Evolutionary conservation across 164 flowering plant genomes (phyloP), one percentile per base, ranked within the genome.

Genomic region (Houttuynia cordata): DNA sequence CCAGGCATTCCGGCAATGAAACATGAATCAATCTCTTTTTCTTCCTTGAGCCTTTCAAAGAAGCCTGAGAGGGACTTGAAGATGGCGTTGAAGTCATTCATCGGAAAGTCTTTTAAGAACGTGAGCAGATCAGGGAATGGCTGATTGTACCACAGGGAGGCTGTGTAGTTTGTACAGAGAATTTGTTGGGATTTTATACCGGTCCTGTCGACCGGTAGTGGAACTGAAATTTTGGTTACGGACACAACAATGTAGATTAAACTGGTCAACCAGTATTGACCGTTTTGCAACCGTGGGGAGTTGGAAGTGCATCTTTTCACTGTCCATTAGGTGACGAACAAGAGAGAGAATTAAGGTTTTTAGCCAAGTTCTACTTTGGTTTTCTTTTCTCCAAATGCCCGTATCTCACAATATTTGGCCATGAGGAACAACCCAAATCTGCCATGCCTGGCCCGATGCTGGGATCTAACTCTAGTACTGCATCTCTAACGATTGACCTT

Each of bases 321-420:
- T n/a, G n/a, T n/a, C n/a, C n/a, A n/a, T n/a, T n/a, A n/a, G n/a
- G n/a, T n/a, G n/a, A n/a, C n/a, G n/a, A n/a, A n/a, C n/a, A n/a
- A n/a, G n/a, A n/a, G n/a, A n/a, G n/a, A n/a, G n/a, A n/a, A n/a
- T n/a, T n/a, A n/a, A n/a, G n/a, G n/a, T n/a, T n/a, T n/a, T n/a
- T n/a, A n/a, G n/a, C n/a, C n/a, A n/a, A n/a, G n/a, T n/a, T n/a
- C n/a, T n/a, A n/a, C n/a, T n/a, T n/a, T n/a, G n/a, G n/a, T n/a
- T n/a, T n/a, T n/a, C n/a, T n/a, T n/a, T n/a, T n/a, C n/a, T n/a
- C n/a, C n/a, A n/a, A n/a, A n/a, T n/a, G n/a, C n/a, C n/a, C n/a
- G n/a, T n/a, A n/a, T n/a, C n/a, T n/a, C n/a, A 87, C 39, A 34
- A 89, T 68, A 72, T 88, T 88, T 51, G 86, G 85, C 23, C 96